These are phyloP conservation scores for Brachypodium distachyon DNA, from an alignment of 202 grass and related monocot genomes.

Conservation along the genomic window DNA sequence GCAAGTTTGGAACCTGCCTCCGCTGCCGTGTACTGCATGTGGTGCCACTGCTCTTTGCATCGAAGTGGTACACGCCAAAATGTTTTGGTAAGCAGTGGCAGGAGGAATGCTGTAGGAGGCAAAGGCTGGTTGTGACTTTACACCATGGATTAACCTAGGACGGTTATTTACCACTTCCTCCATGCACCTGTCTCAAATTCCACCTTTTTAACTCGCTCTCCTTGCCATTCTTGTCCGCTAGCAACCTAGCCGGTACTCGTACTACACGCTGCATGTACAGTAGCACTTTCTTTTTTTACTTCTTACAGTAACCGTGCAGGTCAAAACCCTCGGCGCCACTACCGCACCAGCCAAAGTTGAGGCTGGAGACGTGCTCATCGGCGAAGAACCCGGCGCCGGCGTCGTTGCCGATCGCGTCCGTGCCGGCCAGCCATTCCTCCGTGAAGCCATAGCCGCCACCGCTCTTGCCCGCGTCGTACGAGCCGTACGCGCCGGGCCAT, in stretches of 20 bases:
- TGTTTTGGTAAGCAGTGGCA: neutral
- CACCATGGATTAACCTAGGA: neutral
- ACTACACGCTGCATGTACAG: constrained; percentile 14
- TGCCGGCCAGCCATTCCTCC: constrained; percentile 37
- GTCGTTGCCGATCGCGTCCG: constrained; percentile 30
- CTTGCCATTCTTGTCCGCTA: neutral
- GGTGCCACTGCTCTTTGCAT: neutral
- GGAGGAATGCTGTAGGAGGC: neutral
- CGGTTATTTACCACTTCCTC: neutral
- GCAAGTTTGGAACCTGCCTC: neutral
- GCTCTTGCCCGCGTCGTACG: constrained; percentile 21
- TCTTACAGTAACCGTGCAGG: constrained; percentile 25
- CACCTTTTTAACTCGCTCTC: neutral
- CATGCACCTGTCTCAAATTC: neutral
- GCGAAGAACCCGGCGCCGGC: constrained; percentile 31
- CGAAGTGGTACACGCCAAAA: constrained; percentile 7
- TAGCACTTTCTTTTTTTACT: neutral
- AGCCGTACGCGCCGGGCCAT: constrained; percentile 7
- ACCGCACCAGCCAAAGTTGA: constrained; percentile 50
- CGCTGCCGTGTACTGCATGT: neutral
- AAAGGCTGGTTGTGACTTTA: neutral
- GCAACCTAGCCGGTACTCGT: neutral
- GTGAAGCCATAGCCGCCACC: constrained; percentile 23
- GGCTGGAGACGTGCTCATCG: constrained; percentile 35
- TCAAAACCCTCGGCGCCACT: constrained; percentile 27